Conservation (phyloP, 1,284 basidiomycete species). For the Ganoderma lucidum region DNA sequence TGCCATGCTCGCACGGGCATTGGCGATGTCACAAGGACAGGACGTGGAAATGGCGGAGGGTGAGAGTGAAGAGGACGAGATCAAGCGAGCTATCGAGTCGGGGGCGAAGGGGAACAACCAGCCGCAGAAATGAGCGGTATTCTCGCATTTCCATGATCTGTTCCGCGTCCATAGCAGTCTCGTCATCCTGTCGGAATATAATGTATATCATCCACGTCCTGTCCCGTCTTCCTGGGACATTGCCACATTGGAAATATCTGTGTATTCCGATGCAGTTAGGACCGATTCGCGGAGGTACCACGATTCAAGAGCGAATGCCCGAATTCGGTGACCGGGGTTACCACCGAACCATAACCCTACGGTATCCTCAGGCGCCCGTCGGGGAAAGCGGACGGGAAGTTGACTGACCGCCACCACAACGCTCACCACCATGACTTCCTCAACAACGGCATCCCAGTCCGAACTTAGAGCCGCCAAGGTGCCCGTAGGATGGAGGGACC, state of each 20-base stretch:
- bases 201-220: slow-evolving; percentile 27
- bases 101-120: slow-evolving; percentile 44
- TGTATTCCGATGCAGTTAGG: neutral
- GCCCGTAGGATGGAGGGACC: slow-evolving; percentile 88
- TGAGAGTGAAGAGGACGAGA: slow-evolving; percentile 61
- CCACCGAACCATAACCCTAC: slow-evolving; percentile 18
- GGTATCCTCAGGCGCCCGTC: neutral
- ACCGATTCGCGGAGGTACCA: too few species aligned
- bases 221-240: too few species aligned
- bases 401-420: slow-evolving; percentile 11
- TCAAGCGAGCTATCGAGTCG: slow-evolving; percentile 70
- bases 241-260: neutral
- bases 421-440: slow-evolving; percentile 62
- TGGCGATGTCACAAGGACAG: slow-evolving; percentile 61
- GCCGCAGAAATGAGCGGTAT: slow-evolving; percentile 36
- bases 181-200: slow-evolving; percentile 21
- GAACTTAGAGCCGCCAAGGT: slow-evolving; percentile 82
- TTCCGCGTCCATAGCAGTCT: neutral
- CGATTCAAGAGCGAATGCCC: neutral
- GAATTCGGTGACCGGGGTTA: neutral
- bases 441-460: slow-evolving; percentile 83
- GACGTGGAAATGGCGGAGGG: slow-evolving; percentile 61
- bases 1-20: slow-evolving; percentile 68
- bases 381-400: neutral
- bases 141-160: slow-evolving; percentile 3